Percentiles rank a stretch among this genome's conserved stretches.
Evolutionary conservation across 2,329 filamentous ascomycete species (phyloP).

Genomic region (Orbilia ellipsospora): DNA sequence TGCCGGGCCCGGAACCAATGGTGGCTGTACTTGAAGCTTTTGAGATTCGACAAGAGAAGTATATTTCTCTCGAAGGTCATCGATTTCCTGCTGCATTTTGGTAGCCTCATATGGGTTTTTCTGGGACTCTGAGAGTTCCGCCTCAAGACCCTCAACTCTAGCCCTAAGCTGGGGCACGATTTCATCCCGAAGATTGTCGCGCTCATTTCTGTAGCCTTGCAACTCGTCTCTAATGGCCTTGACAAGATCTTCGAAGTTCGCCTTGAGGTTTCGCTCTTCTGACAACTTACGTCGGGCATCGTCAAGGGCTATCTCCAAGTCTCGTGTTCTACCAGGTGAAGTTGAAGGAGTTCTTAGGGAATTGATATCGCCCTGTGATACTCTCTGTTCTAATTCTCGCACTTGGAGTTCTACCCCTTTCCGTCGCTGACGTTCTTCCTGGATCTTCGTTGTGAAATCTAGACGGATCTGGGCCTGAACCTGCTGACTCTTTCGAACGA

Average conservation of each 20-base stretch:
- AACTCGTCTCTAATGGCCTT: slow-evolving; percentile 85
- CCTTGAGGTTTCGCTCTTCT: slow-evolving; percentile 87
- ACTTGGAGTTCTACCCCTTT: slow-evolving; percentile 85
- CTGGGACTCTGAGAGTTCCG: slow-evolving; percentile 77
- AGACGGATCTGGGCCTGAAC: slow-evolving; percentile 87
- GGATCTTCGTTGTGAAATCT: slow-evolving; percentile 84
- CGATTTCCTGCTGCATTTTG: slow-evolving; percentile 87
- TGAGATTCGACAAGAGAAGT: slow-evolving; percentile 66
- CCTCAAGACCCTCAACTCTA: slow-evolving; percentile 80
- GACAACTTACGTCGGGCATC: slow-evolving; percentile 82
- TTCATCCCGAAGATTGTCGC: slow-evolving; percentile 90
- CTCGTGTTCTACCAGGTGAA: slow-evolving; percentile 73
- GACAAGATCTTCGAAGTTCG: slow-evolving; percentile 92
- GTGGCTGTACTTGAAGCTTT: slow-evolving; percentile 69
- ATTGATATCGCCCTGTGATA: slow-evolving; percentile 67
- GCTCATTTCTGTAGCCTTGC: slow-evolving; percentile 83
- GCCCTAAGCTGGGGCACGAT: slow-evolving; percentile 81
- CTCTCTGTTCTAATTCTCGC: slow-evolving; percentile 75
- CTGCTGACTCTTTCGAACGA: slow-evolving; percentile 86
- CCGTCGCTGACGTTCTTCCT: slow-evolving; percentile 82
- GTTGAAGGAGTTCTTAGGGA: slow-evolving; percentile 66
- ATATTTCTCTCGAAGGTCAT: slow-evolving; percentile 76
- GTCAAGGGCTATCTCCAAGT: slow-evolving; percentile 83
- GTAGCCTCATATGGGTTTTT: slow-evolving; percentile 81
- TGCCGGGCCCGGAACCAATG: slow-evolving; percentile 61